A percentile compares a stretch with the other conserved stretches of the same genome.
phyloP scores from a whole-genome alignment of 371 early-diverging fungal genomes.

The Basidiobolus meristosporus region DNA sequence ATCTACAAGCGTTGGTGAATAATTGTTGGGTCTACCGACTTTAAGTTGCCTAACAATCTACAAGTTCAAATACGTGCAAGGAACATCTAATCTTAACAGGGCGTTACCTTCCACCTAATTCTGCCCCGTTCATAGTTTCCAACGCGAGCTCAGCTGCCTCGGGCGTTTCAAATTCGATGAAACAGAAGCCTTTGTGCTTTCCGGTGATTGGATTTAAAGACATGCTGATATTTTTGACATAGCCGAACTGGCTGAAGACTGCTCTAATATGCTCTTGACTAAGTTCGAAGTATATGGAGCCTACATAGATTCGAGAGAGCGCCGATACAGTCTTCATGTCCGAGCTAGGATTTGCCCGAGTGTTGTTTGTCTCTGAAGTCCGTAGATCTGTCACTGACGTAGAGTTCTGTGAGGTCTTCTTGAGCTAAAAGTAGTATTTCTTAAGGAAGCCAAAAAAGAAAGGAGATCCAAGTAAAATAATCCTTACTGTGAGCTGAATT shows the following conservation, averaged over 20 bases:
- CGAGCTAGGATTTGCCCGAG: too few species aligned
- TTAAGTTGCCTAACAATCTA: slow-evolving; percentile 8
- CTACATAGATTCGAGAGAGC: slow-evolving; percentile 61
- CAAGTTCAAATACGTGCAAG: neutral
- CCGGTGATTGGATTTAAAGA: slow-evolving; percentile 44
- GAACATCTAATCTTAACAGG: slow-evolving; percentile 2
- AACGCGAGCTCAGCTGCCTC: slow-evolving; percentile 61
- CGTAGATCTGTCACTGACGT: too few species aligned
- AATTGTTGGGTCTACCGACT: slow-evolving; percentile 16
- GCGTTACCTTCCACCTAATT: slow-evolving; percentile 13
- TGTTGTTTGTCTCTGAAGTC: too few species aligned
- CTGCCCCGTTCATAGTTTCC: slow-evolving; percentile 18
- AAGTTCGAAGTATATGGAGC: slow-evolving; percentile 60
- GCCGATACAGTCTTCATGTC: slow-evolving; percentile 6
- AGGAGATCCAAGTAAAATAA: too few species aligned
- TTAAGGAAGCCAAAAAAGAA: too few species aligned
- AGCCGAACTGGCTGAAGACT: slow-evolving; percentile 56
- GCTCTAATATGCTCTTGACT: slow-evolving; percentile 46
- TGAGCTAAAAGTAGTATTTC: too few species aligned
- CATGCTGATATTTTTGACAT: slow-evolving; percentile 48
- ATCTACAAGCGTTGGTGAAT: slow-evolving; percentile 9
- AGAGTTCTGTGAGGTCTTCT: too few species aligned
- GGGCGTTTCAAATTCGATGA: slow-evolving; percentile 67
- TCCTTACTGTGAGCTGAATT: too few species aligned
- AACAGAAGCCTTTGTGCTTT: slow-evolving; percentile 72